Conservation (phyloP, 164 flowering plant genomes). For the Tinospora cordifolia region DNA sequence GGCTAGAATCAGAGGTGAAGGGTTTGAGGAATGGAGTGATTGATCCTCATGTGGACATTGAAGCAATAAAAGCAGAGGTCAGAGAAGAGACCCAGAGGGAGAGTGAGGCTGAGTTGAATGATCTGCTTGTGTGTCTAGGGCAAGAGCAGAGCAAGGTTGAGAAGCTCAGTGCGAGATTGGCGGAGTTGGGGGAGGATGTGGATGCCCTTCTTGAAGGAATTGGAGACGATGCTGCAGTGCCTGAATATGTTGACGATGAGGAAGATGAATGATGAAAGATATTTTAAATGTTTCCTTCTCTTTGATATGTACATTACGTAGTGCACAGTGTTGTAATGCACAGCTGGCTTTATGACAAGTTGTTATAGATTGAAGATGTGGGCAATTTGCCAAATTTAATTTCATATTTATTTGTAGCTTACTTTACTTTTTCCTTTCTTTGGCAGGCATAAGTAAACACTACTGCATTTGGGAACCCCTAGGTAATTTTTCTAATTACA, state of each 20-base stretch:
- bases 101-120: conserved; percentile 81
- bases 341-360: background rate
- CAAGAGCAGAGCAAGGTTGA: conserved; percentile 97
- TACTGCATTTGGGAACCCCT: too few relatives aligned
- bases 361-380: too few relatives aligned
- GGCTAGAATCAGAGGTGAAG: conserved; percentile 60
- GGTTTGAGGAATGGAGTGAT: conserved; percentile 44
- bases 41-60: conserved; percentile 34
- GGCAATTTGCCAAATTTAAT: too few relatives aligned
- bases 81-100: conserved; percentile 89
- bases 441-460: too few relatives aligned
- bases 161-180: conserved; percentile 57
- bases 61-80: conserved; percentile 61
- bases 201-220: conserved; percentile 81
- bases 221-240: conserved; percentile 68
- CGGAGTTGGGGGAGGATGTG: conserved; percentile 84
- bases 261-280: conserved; percentile 35
- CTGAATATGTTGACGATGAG: conserved; percentile 50
- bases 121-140: conserved; percentile 86
- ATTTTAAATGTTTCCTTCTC: too few relatives aligned
- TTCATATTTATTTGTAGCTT: too few relatives aligned
- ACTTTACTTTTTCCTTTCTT: too few relatives aligned
- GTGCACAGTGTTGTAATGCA: background rate
- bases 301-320: background rate
- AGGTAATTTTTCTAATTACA: too few relatives aligned